Evolutionary conservation across 805 yeast species (phyloP).

Genomic region (Schwanniomyces yamadae): DNA sequence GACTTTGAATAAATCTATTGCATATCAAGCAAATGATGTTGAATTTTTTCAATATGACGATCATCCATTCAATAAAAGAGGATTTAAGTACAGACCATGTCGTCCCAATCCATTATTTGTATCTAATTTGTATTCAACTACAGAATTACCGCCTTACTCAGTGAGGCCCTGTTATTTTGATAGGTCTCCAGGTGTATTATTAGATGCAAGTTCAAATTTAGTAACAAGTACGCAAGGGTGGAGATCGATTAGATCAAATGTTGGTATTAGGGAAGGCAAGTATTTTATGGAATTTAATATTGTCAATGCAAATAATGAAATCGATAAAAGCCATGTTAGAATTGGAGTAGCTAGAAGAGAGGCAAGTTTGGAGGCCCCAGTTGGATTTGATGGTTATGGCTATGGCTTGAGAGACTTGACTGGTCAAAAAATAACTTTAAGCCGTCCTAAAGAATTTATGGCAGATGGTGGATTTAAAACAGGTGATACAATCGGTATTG

Average conservation of each 20-base stretch:
- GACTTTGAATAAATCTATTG: not conserved
- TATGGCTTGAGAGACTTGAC: conserved; percentile 82
- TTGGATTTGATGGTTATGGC: conserved; percentile 92
- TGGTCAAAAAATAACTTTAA: conserved; percentile 74
- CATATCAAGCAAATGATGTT: conserved; percentile 12
- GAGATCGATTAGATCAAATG: conserved; percentile 73
- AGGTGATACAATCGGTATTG: conserved; percentile 84
- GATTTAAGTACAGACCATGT: conserved; percentile 79
- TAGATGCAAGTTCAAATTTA: conserved; percentile 26
- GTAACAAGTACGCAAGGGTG: conserved; percentile 73
- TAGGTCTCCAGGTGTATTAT: conserved; percentile 55
- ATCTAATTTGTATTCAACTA: conserved; percentile 61
- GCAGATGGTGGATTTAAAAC: conserved; percentile 50
- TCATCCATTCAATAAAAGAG: conserved; percentile 73
- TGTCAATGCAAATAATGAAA: conserved; percentile 35
- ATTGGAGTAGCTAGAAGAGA: conserved; percentile 84
- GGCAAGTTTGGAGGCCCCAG: conserved; percentile 90
- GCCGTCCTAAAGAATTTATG: conserved; percentile 62
- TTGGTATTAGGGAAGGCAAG: conserved; percentile 72
- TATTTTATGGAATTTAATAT: conserved; percentile 80
- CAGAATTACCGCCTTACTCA: conserved; percentile 68
- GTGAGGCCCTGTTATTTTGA: conserved; percentile 67
- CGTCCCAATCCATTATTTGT: conserved; percentile 62
- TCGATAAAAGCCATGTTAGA: conserved; percentile 58
- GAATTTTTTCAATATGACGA: conserved; percentile 60